Conservation (phyloP, 768 basidiomycete genomes). For the Boletus pseudo-olivaceus region DNA sequence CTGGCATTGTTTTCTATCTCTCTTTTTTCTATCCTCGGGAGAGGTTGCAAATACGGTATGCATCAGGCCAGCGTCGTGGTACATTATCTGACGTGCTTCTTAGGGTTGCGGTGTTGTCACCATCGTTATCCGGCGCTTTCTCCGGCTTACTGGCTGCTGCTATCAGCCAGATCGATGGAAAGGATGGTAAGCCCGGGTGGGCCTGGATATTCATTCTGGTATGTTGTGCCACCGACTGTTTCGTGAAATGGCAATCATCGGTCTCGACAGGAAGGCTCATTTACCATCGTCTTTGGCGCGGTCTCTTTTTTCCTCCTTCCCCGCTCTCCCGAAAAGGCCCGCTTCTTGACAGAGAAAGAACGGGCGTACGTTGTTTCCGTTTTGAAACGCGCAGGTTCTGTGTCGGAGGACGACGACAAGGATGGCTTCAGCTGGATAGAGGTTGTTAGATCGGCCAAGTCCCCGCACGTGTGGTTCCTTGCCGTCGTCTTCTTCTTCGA, state of each 20-base stretch:
- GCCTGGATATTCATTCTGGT: slow-evolving; percentile 58
- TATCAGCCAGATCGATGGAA: slow-evolving; percentile 48
- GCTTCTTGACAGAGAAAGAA: slow-evolving; percentile 51
- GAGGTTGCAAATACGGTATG: slow-evolving; percentile 24
- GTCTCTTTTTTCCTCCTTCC: slow-evolving; percentile 49
- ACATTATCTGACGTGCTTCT: neutral
- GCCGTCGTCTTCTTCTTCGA: slow-evolving; percentile 49
- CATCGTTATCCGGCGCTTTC: slow-evolving; percentile 59
- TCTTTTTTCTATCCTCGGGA: slow-evolving; percentile 45
- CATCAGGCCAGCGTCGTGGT: neutral
- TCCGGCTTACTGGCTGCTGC: slow-evolving; percentile 62
- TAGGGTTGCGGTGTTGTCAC: slow-evolving; percentile 39
- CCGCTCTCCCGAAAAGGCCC: slow-evolving; percentile 38
- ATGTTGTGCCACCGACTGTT: neutral
- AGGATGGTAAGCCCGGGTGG: slow-evolving; percentile 50
- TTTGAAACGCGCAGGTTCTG: slow-evolving; percentile 25
- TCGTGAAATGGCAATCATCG: neutral
- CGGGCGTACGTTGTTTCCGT: slow-evolving; percentile 41
- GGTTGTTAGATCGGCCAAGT: slow-evolving; percentile 45
- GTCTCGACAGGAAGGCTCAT: slow-evolving; percentile 47
- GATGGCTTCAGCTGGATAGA: slow-evolving; percentile 59
- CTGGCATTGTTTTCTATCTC: slow-evolving; percentile 46
- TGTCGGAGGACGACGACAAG: slow-evolving; percentile 38
- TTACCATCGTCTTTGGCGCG: slow-evolving; percentile 59
- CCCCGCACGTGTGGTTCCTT: slow-evolving; percentile 55